A percentile compares a stretch with the other conserved stretches of the same genome.
These are phyloP conservation scores for Juglanconis sp. DNA, from an alignment of 2,329 filamentous ascomycete species.

Conservation along the genomic window DNA sequence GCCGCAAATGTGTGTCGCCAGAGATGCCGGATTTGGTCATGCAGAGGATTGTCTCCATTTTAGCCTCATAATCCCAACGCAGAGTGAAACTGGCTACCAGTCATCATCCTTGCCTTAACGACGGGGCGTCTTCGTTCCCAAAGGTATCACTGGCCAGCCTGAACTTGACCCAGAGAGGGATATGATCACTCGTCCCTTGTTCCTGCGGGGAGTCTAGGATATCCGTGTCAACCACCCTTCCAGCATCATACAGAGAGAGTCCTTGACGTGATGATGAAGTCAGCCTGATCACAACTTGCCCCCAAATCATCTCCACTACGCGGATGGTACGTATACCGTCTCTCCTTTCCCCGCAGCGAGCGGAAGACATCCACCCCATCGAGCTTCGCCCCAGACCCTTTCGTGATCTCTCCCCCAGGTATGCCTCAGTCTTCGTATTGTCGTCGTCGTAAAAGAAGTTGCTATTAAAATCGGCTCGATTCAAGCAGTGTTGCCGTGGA, in stretches of 20 bases:
- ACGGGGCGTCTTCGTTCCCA: not conserved
- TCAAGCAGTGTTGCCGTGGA: constrained; percentile 45
- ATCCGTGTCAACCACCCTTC: constrained; percentile 24
- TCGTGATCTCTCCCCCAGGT: constrained; percentile 2
- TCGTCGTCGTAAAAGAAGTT: constrained; percentile 39
- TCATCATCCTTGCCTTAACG: no score
- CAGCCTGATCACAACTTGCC: constrained; percentile 50
- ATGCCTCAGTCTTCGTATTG: constrained; percentile 18
- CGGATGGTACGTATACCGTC: constrained; percentile 49
- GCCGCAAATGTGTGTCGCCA: no score
- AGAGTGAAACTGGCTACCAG: not conserved
- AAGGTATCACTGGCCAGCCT: not conserved
- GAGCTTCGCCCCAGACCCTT: constrained; percentile 26
- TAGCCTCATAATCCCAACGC: no score
- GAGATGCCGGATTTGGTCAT: no score
- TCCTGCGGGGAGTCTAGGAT: constrained; percentile 38
- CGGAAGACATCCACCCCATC: constrained; percentile 45
- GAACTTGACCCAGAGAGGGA: constrained; percentile 43
- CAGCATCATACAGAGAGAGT: constrained; percentile 29
- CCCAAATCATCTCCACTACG: constrained; percentile 39
- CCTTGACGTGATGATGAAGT: constrained; percentile 45
- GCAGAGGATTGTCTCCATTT: no score
- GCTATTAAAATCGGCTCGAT: constrained; percentile 47
- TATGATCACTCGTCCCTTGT: constrained; percentile 51
- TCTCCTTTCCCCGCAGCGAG: constrained; percentile 36